Percentiles rank a stretch among this genome's conserved stretches.
phyloP scores from a whole-genome alignment of 2,329 filamentous ascomycete species.

The Fusarium odoratissimum region DNA sequence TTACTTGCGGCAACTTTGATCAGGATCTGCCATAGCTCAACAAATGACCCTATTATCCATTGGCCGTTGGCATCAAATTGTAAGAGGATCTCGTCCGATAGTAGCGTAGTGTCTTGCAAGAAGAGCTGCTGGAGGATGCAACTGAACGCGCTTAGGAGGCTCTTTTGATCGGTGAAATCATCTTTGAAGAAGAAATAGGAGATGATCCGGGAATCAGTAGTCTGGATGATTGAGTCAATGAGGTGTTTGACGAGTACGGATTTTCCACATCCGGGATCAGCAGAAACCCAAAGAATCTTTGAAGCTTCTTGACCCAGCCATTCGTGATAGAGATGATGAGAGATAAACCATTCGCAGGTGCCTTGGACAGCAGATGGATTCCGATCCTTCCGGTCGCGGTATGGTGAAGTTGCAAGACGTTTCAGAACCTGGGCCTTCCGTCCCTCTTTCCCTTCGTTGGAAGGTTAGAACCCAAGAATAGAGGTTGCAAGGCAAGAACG shows the following conservation, averaged over 20 bases:
- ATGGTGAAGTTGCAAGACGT: not conserved
- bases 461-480: not conserved
- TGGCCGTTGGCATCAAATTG: not conserved
- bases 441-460: not conserved
- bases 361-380: not conserved
- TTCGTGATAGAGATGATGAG: not conserved
- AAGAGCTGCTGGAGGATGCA: not conserved
- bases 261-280: not conserved
- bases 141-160: not conserved
- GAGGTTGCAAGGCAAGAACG: rapidly evolving
- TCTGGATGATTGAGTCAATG: not conserved
- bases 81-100: not conserved
- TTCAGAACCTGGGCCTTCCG: not conserved
- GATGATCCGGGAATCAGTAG: rapidly evolving
- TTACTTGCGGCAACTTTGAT: not conserved
- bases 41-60: not conserved
- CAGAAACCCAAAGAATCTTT: not conserved
- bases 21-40: not conserved
- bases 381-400: not conserved
- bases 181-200: not conserved
- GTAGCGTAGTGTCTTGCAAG: not conserved
- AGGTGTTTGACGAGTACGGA: not conserved
- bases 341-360: not conserved
- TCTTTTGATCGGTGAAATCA: not conserved
- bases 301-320: not conserved